Percentiles rank a stretch among this genome's conserved stretches.
Conservation (phyloP, 495 filamentous ascomycete genomes). For the Daldinia decipiens region DNA sequence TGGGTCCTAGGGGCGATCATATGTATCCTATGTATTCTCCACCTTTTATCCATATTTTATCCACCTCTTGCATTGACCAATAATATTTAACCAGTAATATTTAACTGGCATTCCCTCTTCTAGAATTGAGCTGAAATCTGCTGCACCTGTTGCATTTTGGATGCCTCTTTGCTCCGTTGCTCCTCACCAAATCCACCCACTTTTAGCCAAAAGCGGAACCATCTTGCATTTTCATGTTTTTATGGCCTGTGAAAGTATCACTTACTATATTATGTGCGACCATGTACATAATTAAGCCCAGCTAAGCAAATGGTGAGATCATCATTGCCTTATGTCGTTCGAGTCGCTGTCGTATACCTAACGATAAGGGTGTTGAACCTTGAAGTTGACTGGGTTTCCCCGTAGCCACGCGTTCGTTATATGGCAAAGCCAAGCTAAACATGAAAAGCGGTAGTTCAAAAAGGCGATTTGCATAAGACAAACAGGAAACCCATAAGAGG, state of each 20-base stretch:
- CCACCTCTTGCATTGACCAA: slow-evolving; percentile 16
- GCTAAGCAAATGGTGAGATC: slow-evolving; percentile 29
- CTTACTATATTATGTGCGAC: slow-evolving; percentile 29
- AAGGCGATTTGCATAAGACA: slow-evolving; percentile 17
- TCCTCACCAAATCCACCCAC: neutral
- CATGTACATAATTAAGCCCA: slow-evolving; percentile 5
- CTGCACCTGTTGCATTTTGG: neutral
- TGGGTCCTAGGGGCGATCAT: slow-evolving; percentile 37
- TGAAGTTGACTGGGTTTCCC: slow-evolving; percentile 10
- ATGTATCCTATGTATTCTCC: slow-evolving; percentile 7
- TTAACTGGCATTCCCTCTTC: slow-evolving; percentile 31
- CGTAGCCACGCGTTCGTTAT: neutral
- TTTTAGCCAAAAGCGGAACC: slow-evolving; percentile 21
- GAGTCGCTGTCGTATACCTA: too few species aligned
- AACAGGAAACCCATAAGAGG: slow-evolving; percentile 9
- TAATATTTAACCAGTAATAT: slow-evolving; percentile 28
- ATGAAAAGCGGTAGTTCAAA: slow-evolving; percentile 1
- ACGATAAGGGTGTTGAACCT: slow-evolving; percentile 15
- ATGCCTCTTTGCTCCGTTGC: neutral
- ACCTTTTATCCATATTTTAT: neutral
- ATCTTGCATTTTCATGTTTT: slow-evolving; percentile 10
- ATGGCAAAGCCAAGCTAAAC: neutral
- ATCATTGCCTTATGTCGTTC: slow-evolving; percentile 18
- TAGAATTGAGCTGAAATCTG: slow-evolving; percentile 32
- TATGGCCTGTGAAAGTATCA: slow-evolving; percentile 3